phyloP scores from a whole-genome alignment of 352 stramenopile genomes.

The Phytophthora lateralis region DNA sequence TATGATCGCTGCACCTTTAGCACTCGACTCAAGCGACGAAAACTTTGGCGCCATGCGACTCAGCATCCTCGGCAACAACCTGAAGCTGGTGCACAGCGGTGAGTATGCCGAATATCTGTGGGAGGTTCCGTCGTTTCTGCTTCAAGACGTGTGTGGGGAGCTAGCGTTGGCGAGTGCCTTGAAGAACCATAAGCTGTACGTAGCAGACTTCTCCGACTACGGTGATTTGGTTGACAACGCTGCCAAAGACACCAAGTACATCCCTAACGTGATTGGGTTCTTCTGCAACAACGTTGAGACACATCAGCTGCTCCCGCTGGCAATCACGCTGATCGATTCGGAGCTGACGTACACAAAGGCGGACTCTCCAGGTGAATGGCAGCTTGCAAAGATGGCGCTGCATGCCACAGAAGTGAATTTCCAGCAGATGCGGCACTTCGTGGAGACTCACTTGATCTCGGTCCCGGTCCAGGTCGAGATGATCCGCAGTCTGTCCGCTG shows the following conservation, averaged over 20 bases:
- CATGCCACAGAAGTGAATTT: constrained; percentile 41
- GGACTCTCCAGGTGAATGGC: constrained; percentile 37
- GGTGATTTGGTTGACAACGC: constrained; percentile 20
- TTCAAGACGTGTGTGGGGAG: constrained; percentile 25
- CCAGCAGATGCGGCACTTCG: constrained; percentile 38
- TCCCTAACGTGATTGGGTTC: constrained; percentile 36
- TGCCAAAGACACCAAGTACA: constrained; percentile 34
- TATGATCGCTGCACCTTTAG: constrained; percentile 28
- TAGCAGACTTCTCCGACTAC: constrained; percentile 34
- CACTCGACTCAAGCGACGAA: constrained; percentile 41
- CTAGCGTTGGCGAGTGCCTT: constrained; percentile 5
- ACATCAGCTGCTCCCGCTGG: constrained; percentile 32
- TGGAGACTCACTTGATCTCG: constrained; percentile 35
- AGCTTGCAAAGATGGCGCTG: constrained; percentile 47
- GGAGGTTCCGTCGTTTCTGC: constrained; percentile 6
- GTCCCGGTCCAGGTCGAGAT: constrained; percentile 50
- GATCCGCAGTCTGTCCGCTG: constrained; percentile 33
- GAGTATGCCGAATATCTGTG: constrained; percentile 26
- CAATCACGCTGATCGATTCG: constrained; percentile 34
- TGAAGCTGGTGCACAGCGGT: constrained; percentile 27
- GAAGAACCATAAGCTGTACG: constrained; percentile 30
- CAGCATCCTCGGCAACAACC: constrained; percentile 38
- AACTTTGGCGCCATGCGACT: constrained; percentile 42
- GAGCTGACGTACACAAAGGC: constrained; percentile 32
- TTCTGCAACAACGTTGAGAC: constrained; percentile 39